Conservation (phyloP, 176 grass and related monocot genomes). For the Oryza glumipatula region DNA sequence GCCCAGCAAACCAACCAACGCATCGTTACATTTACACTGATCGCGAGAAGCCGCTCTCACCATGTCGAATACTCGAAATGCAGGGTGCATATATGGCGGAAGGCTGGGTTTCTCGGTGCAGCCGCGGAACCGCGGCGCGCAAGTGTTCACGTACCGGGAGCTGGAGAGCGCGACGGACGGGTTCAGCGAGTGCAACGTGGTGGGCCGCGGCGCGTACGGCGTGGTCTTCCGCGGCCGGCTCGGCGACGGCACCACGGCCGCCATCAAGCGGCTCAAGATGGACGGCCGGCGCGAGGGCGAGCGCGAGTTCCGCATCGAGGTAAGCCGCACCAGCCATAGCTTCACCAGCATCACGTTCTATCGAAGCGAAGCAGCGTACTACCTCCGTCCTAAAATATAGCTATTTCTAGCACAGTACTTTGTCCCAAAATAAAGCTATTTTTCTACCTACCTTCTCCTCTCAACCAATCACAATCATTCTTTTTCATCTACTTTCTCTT, state of each 20-base stretch:
- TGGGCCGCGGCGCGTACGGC: slow-evolving; percentile 64
- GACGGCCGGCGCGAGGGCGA: slow-evolving; percentile 84
- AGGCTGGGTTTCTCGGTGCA: slow-evolving; percentile 61
- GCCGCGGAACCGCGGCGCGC: slow-evolving; percentile 55
- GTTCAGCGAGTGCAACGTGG: slow-evolving; percentile 81
- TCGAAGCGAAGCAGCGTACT: background rate
- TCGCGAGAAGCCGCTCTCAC: background rate
- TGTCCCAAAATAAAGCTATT: no score
- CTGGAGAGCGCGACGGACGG: slow-evolving; percentile 86
- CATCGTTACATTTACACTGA: background rate
- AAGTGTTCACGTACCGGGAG: slow-evolving; percentile 97
- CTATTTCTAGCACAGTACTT: no score
- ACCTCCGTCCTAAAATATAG: background rate
- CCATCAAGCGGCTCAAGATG: slow-evolving; percentile 82
- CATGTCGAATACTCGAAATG: background rate
- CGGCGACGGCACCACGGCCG: slow-evolving; percentile 76
- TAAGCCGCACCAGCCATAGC: background rate
- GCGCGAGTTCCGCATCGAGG: slow-evolving; percentile 95
- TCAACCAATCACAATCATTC: no score
- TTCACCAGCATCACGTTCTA: background rate
- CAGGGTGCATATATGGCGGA: slow-evolving; percentile 81
- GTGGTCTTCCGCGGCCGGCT: slow-evolving; percentile 75
- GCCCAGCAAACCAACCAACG: background rate
- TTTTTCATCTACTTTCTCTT: no score
- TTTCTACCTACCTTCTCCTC: no score